Percentiles rank a stretch among this genome's conserved stretches.
phyloP scores from a whole-genome alignment of 805 yeast species.

The Saccharomycopsis microspora region DNA sequence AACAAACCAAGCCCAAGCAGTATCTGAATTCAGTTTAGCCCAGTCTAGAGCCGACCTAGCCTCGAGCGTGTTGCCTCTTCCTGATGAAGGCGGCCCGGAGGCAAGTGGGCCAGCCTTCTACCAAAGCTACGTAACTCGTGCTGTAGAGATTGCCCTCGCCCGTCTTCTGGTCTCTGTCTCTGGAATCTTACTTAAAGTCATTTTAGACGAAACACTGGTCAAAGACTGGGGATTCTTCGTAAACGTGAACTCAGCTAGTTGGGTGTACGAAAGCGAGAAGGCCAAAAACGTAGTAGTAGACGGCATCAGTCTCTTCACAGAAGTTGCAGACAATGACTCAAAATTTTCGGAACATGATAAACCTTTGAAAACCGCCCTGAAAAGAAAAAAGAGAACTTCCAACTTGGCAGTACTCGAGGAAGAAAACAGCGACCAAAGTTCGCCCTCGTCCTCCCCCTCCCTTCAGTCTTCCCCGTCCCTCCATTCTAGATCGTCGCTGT shows the following conservation, averaged over 20 bases:
- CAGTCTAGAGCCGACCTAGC: constrained; percentile 14
- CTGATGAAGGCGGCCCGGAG: background rate
- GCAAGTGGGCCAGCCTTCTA: constrained; percentile 3
- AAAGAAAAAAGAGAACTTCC: constrained; percentile 4
- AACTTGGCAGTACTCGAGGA: constrained; percentile 15
- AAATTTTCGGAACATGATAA: background rate
- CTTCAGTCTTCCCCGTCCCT: no score
- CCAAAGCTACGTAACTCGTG: constrained; percentile 28
- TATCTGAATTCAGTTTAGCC: constrained; percentile 8
- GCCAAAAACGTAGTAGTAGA: constrained; percentile 30
- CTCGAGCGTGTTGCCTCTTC: constrained; percentile 22
- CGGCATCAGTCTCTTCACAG: constrained; percentile 28
- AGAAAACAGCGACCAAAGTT: constrained; percentile 26
- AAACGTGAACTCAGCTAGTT: constrained; percentile 24
- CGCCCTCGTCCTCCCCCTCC: no score
- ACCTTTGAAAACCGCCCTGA: background rate
- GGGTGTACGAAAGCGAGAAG: constrained; percentile 33
- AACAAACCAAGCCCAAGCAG: background rate
- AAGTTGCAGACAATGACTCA: constrained; percentile 17
- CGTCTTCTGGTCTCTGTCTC: constrained; percentile 41
- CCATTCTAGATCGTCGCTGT: no score
- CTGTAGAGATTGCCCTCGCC: constrained; percentile 57
- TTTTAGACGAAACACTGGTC: constrained; percentile 28
- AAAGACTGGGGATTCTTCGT: constrained; percentile 15
- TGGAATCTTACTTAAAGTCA: constrained; percentile 35